Conservation (phyloP, 306 rosid species). For the Quercus variabilis region DNA sequence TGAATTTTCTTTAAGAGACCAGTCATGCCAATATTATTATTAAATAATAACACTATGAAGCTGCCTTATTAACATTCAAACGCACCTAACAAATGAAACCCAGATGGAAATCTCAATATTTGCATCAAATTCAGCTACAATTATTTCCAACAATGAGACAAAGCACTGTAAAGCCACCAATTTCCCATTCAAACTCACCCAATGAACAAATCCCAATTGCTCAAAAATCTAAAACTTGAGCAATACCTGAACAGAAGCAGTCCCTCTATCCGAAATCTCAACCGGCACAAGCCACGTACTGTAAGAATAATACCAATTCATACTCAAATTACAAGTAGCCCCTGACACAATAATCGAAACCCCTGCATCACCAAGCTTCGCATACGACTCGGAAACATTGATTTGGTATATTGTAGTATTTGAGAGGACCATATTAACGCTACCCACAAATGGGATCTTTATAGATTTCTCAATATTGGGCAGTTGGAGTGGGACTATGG, state of each 20-base stretch:
- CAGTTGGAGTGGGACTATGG: conserved; percentile 58
- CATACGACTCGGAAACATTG: conserved; percentile 54
- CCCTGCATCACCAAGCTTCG: conserved; percentile 57
- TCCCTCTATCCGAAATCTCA: conserved; percentile 60
- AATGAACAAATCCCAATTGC: not conserved
- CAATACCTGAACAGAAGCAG: conserved; percentile 71
- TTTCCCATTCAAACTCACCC: not conserved
- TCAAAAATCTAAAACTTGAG: not conserved
- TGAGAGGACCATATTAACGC: conserved; percentile 51
- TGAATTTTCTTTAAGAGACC: not conserved
- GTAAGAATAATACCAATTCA: conserved; percentile 75
- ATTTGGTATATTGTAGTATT: conserved; percentile 58
- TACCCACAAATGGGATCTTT: conserved; percentile 69
- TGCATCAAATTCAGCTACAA: not conserved
- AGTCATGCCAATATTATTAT: not conserved
- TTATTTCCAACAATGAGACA: not conserved
- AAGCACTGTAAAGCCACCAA: not conserved
- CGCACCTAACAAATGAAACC: not conserved
- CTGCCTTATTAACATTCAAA: not conserved
- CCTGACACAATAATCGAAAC: conserved; percentile 59
- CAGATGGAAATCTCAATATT: not conserved
- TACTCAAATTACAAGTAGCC: conserved; percentile 67
- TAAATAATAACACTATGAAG: not conserved
- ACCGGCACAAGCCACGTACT: conserved; percentile 71
- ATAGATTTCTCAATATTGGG: conserved; percentile 49